phyloP scores from a whole-genome alignment of 169 alveolate species.

The Cryptosporidium parvum region DNA sequence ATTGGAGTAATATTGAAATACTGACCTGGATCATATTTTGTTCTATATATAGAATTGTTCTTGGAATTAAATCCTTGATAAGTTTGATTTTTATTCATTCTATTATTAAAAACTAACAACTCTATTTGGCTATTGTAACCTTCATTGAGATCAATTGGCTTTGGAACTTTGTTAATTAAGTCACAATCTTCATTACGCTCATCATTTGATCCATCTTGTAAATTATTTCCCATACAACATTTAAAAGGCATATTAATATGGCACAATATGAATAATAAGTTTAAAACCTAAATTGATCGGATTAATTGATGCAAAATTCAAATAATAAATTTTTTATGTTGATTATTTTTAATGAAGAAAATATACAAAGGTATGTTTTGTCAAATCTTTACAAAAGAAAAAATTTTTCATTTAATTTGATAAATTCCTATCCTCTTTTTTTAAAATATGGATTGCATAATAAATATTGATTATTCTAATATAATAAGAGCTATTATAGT shows the following conservation, averaged over 20 bases:
- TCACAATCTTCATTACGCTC: too few species aligned
- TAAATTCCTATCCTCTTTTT: neutral
- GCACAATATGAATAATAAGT: neutral
- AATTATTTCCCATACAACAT: conserved; percentile 43
- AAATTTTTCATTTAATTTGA: neutral
- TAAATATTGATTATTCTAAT: neutral
- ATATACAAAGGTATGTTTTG: neutral
- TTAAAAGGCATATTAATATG: conserved; percentile 45
- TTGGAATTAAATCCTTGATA: neutral
- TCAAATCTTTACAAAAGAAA: neutral
- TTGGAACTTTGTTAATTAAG: conserved; percentile 11
- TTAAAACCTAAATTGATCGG: conserved; percentile 40
- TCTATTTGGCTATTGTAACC: conserved; percentile 36
- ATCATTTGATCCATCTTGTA: neutral
- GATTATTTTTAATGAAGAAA: neutral
- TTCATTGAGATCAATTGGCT: conserved; percentile 23
- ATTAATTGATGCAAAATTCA: neutral
- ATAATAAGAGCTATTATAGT: neutral
- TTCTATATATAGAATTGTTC: neutral
- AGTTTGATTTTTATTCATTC: neutral
- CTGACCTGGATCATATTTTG: neutral
- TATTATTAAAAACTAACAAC: conserved; percentile 2
- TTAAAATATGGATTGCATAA: neutral
- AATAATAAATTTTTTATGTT: neutral
- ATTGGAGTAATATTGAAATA: conserved; percentile 5